These are phyloP conservation scores for Mucuna pruriens DNA, from an alignment of 306 rosid genomes.

Conservation along the genomic window DNA sequence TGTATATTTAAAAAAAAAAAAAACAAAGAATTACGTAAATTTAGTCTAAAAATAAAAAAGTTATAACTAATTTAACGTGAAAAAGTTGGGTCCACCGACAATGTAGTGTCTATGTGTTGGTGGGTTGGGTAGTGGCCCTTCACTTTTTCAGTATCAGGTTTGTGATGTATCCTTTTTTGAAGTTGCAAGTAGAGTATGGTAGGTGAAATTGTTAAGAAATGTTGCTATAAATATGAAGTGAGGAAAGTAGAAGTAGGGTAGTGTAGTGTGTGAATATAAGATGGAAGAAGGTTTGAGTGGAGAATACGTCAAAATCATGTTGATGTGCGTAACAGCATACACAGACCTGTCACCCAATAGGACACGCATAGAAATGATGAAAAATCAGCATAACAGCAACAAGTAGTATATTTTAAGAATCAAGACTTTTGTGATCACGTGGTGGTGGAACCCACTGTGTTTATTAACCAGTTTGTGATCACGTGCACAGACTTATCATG, in stretches of 20 bases:
- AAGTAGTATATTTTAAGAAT: background rate
- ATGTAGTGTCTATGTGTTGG: constrained; percentile 9
- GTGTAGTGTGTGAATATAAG: constrained; percentile 6
- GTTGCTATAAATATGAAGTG: no score
- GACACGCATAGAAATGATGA: constrained; percentile 20
- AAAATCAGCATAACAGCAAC: background rate
- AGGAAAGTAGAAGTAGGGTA: no score
- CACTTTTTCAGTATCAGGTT: background rate
- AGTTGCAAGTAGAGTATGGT: constrained; percentile 31
- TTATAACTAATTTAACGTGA: no score
- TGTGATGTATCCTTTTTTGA: background rate
- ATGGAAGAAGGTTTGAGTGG: constrained; percentile 24
- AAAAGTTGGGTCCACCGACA: constrained; percentile 25
- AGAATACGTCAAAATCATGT: background rate
- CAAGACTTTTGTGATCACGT: constrained; percentile 26
- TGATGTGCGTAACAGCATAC: constrained; percentile 12
- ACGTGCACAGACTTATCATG: background rate
- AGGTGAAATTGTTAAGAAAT: constrained; percentile 25
- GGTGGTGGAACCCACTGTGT: constrained; percentile 45
- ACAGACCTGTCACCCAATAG: background rate
- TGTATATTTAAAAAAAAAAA: no score
- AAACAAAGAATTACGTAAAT: no score
- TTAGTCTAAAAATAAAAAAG: no score
- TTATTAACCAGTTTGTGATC: background rate
- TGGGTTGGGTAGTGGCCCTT: constrained; percentile 2